These are phyloP conservation scores for Acacia crassicarpa DNA, from an alignment of 306 rosid genomes.

Conservation along the genomic window DNA sequence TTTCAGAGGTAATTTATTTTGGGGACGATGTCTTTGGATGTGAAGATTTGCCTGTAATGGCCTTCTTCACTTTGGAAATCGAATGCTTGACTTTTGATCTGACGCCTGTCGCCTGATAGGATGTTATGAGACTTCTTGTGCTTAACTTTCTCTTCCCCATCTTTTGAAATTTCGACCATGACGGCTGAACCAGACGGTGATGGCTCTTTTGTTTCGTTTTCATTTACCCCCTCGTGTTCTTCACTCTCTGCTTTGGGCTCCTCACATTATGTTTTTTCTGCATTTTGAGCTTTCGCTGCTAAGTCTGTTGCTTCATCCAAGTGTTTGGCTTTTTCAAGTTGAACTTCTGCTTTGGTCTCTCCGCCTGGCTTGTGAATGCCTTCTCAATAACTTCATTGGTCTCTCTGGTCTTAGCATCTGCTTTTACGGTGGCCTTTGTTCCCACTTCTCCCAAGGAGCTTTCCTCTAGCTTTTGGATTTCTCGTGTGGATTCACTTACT, in stretches of 20 bases:
- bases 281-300: slow-evolving; percentile 23
- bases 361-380: not conserved
- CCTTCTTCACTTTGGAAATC: slow-evolving; percentile 75
- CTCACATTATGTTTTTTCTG: slow-evolving; percentile 27
- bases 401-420: not conserved
- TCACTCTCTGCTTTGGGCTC: slow-evolving; percentile 24
- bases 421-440: not conserved
- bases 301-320: not conserved
- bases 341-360: not conserved
- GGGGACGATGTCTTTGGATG: slow-evolving; percentile 45
- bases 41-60: slow-evolving; percentile 64
- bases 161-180: slow-evolving; percentile 42
- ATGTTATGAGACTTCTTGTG: slow-evolving; percentile 64
- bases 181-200: slow-evolving; percentile 34
- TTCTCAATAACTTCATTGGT: not conserved
- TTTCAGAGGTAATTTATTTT: slow-evolving; percentile 26
- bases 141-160: slow-evolving; percentile 36
- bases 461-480: not conserved
- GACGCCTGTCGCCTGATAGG: slow-evolving; percentile 71
- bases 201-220: slow-evolving; percentile 10
- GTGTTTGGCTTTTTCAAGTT: not conserved
- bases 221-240: slow-evolving; percentile 29
- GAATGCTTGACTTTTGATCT: slow-evolving; percentile 77
- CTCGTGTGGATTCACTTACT: not conserved
- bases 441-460: not conserved